phyloP scores from a whole-genome alignment of 1,284 basidiomycete genomes.

The Ceratobasidium sp. region DNA sequence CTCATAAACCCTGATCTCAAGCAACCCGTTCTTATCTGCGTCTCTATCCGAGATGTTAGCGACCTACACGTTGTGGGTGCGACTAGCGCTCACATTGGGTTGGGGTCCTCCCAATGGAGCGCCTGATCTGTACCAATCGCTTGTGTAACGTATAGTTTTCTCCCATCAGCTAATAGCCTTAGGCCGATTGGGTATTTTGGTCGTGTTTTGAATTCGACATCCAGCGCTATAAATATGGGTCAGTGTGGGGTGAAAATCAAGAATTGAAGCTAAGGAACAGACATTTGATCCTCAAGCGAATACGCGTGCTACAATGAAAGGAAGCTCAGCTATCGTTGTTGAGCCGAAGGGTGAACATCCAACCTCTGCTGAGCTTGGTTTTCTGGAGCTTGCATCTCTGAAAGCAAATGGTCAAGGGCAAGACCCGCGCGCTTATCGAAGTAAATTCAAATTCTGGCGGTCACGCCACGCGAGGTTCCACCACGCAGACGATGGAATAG shows the following conservation, averaged over 20 bases:
- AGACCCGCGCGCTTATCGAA: too few relatives aligned
- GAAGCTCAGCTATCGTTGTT: too few relatives aligned
- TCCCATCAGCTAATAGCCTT: too few relatives aligned
- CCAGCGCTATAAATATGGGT: neutral
- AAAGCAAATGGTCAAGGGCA: too few relatives aligned
- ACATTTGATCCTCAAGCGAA: conserved; percentile 1
- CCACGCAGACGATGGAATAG: too few relatives aligned
- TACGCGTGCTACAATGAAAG: neutral
- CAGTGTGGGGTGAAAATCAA: neutral
- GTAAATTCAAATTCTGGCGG: too few relatives aligned
- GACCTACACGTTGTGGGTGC: neutral
- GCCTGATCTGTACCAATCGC: neutral
- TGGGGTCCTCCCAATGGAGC: neutral
- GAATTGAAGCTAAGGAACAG: neutral
- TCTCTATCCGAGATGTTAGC: neutral
- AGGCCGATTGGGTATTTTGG: too few relatives aligned
- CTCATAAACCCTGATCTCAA: too few relatives aligned
- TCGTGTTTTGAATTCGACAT: neutral
- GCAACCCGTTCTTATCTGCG: neutral
- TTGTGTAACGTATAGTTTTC: too few relatives aligned
- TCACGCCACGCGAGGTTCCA: too few relatives aligned
- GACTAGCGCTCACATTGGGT: neutral
- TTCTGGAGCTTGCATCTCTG: too few relatives aligned
- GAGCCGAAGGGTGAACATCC: neutral
- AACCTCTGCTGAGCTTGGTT: neutral